Percentiles rank a stretch among this genome's conserved stretches.
Evolutionary conservation across 2,329 filamentous ascomycete genomes (phyloP).

Genomic region (Teratosphaeria pseudoeucalypti): DNA sequence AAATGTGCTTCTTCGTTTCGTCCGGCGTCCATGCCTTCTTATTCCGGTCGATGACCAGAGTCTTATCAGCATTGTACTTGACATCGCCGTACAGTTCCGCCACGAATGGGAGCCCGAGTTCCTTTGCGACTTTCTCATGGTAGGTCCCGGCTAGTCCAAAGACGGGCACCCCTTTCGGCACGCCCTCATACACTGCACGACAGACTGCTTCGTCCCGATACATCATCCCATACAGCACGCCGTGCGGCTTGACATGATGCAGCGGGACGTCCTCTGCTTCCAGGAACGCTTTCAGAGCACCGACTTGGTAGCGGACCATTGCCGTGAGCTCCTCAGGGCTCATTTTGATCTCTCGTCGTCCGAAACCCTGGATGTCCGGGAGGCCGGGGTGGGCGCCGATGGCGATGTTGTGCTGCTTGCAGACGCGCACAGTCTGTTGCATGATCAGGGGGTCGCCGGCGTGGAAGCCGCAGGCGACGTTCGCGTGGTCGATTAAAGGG

Average conservation of each 20-base stretch:
- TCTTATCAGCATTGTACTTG: constrained; percentile 42
- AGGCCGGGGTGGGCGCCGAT: constrained; percentile 55
- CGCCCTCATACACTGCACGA: constrained; percentile 42
- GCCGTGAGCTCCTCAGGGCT: constrained; percentile 29
- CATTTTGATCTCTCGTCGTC: constrained; percentile 51
- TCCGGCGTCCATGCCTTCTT: constrained; percentile 42
- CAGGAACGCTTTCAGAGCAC: constrained; percentile 50
- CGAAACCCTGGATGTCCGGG: constrained; percentile 56
- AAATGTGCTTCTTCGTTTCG: constrained; percentile 32
- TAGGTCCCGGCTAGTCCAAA: constrained; percentile 46
- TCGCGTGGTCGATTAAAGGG: constrained; percentile 51
- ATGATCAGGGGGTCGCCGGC: constrained; percentile 53
- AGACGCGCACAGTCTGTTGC: constrained; percentile 47
- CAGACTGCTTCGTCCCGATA: constrained; percentile 41
- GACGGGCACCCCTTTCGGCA: constrained; percentile 38
- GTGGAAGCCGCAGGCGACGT: constrained; percentile 44
- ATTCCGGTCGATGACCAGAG: constrained; percentile 47
- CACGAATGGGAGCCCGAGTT: constrained; percentile 43
- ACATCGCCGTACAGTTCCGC: constrained; percentile 43
- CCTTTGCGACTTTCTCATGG: constrained; percentile 44
- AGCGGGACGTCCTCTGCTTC: constrained; percentile 46
- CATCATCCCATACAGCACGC: constrained; percentile 49
- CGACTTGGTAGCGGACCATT: constrained; percentile 51
- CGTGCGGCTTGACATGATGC: constrained; percentile 53
- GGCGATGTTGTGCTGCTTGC: constrained; percentile 47